Evolutionary conservation across 163 green algal genomes (phyloP).

Genomic region (Scenedesmus sp.): DNA sequence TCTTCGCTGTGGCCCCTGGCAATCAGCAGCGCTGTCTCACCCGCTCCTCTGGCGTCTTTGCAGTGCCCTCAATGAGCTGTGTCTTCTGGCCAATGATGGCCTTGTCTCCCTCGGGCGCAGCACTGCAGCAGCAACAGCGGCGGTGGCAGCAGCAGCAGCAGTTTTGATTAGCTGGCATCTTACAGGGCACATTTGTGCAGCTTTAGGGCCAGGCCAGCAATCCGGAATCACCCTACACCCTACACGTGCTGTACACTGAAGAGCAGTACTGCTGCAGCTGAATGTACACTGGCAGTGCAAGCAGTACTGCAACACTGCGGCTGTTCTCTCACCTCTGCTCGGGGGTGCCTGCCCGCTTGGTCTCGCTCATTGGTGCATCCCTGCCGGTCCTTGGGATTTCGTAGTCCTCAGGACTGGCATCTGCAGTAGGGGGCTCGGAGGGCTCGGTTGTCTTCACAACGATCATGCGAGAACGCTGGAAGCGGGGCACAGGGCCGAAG

Average conservation of each 20-base stretch:
- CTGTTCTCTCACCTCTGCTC: conserved; percentile 41
- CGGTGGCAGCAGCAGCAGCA: background rate
- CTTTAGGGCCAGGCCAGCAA: too few species aligned
- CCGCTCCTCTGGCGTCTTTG: conserved; percentile 32
- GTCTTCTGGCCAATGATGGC: conserved; percentile 31
- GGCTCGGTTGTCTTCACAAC: background rate
- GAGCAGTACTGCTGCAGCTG: background rate
- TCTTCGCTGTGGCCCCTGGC: too few species aligned
- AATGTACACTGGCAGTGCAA: background rate
- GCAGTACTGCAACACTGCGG: background rate
- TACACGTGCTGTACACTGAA: background rate
- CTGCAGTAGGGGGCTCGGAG: conserved; percentile 17
- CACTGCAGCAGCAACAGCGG: conserved; percentile 12
- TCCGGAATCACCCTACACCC: too few species aligned
- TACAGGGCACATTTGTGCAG: too few species aligned
- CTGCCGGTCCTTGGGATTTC: conserved; percentile 33
- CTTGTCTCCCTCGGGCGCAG: conserved; percentile 41
- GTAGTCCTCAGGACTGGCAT: conserved; percentile 11
- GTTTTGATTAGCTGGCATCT: too few species aligned
- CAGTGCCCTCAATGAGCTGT: background rate
- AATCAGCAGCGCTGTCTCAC: background rate
- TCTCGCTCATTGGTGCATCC: conserved; percentile 39
- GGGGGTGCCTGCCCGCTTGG: conserved; percentile 32
- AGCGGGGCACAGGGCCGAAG: conserved; percentile 1
- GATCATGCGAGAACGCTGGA: conserved; percentile 8